Conservation (phyloP, 768 basidiomycete species). For the Hortiboletus flavorubellus region DNA sequence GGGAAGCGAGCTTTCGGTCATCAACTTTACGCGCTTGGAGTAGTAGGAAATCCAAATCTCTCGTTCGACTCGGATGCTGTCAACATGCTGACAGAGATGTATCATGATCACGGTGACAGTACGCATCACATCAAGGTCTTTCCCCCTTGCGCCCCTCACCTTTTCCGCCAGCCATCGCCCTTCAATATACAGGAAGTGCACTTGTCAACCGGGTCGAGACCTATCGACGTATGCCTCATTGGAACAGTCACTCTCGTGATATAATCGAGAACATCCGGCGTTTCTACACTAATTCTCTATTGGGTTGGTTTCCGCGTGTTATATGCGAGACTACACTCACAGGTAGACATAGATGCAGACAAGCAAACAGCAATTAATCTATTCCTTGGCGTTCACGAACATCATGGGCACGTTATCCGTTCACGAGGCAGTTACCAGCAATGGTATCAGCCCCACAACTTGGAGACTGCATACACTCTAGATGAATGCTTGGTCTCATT, state of each 20-base stretch:
- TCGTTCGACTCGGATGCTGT: constrained; percentile 93
- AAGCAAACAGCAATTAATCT: constrained; percentile 97
- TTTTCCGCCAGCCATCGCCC: constrained; percentile 65
- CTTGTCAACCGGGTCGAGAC: constrained; percentile 96
- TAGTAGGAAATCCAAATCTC: constrained; percentile 81
- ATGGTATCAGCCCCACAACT: constrained; percentile 77
- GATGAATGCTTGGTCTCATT: constrained; percentile 65
- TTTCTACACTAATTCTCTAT: constrained; percentile 91
- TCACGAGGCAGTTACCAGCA: constrained; percentile 72
- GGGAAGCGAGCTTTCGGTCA: constrained; percentile 93
- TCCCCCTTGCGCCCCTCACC: not conserved
- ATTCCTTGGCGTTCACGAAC: constrained; percentile 79
- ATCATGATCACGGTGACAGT: constrained; percentile 97
- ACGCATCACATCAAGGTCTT: constrained; percentile 26
- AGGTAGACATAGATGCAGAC: constrained; percentile 68
- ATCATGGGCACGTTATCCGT: constrained; percentile 47
- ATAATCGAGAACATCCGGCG: constrained; percentile 93
- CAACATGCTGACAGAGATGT: constrained; percentile 98
- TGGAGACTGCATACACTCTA: constrained; percentile 63
- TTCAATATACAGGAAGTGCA: constrained; percentile 96
- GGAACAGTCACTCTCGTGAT: constrained; percentile 96
- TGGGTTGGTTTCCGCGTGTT: constrained; percentile 47
- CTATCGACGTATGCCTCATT: constrained; percentile 92
- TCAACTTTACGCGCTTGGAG: constrained; percentile 91
- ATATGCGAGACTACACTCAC: not conserved